A percentile compares a stretch with the other conserved stretches of the same genome.
Conservation (phyloP, 352 stramenopile species). For the Phytophthora podocarpi region DNA sequence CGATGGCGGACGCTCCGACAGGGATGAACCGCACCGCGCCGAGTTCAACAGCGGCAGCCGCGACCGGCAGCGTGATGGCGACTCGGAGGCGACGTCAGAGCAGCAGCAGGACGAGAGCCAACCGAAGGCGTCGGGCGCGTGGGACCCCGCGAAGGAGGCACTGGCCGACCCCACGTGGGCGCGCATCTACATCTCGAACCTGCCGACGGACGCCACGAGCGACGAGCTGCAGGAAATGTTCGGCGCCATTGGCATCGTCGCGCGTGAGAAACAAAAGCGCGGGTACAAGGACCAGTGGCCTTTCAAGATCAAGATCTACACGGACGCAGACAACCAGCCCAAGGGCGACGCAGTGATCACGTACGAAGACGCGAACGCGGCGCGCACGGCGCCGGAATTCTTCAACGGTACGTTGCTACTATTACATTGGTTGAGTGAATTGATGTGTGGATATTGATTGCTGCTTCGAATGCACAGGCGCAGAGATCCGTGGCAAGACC, state of each 20-base stretch:
- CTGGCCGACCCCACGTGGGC: constrained; percentile 83
- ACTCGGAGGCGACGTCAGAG: not conserved
- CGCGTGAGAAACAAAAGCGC: constrained; percentile 86
- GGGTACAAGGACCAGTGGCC: constrained; percentile 90
- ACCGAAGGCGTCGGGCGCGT: constrained; percentile 49
- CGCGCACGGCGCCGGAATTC: constrained; percentile 79
- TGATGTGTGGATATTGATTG: constrained; percentile 1
- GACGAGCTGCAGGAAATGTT: constrained; percentile 89
- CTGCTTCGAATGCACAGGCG: constrained; percentile 34
- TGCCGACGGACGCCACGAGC: constrained; percentile 73
- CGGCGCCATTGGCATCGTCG: constrained; percentile 80
- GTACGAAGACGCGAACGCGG: constrained; percentile 86
- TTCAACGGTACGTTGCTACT: constrained; percentile 66
- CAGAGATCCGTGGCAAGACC: constrained; percentile 78
- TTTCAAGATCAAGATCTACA: constrained; percentile 92
- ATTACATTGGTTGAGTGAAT: constrained; percentile 1
- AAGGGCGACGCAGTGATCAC: constrained; percentile 89
- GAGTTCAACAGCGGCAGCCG: constrained; percentile 35
- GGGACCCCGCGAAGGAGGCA: constrained; percentile 79
- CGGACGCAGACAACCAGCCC: constrained; percentile 63
- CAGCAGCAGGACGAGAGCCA: constrained; percentile 33
- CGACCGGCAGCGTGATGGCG: constrained; percentile 41
- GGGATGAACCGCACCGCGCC: constrained; percentile 36
- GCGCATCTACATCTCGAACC: constrained; percentile 88
- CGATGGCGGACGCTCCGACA: constrained; percentile 33